Percentiles rank a stretch among this genome's conserved stretches.
Evolutionary conservation across 2,329 filamentous ascomycete species (phyloP).

Genomic region (Ophiosphaerella korrae): DNA sequence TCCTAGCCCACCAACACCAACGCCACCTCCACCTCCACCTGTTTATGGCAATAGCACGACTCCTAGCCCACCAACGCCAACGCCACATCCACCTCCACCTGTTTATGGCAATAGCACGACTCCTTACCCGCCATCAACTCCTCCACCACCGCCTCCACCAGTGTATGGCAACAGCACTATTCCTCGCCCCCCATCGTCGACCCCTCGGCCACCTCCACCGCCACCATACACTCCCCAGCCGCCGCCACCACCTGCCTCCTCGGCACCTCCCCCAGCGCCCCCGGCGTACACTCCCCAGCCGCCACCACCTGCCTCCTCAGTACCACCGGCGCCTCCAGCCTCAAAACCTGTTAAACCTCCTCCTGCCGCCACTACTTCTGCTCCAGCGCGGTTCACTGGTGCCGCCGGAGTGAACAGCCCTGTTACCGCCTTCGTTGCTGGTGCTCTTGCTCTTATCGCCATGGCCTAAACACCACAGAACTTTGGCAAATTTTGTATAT

Average conservation of each 20-base stretch:
- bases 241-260: slow-evolving; percentile 2
- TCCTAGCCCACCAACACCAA: not conserved
- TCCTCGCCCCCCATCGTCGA: not conserved
- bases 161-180: not conserved
- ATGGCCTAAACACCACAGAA: slow-evolving; percentile 17
- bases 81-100: not conserved
- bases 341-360: slow-evolving; percentile 8
- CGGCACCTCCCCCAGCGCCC: slow-evolving; percentile 7
- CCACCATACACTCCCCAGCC: slow-evolving; percentile 6
- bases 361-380: slow-evolving; percentile 13
- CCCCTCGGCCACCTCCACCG: not conserved
- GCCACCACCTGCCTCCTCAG: slow-evolving; percentile 2
- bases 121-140: not conserved
- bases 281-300: slow-evolving; percentile 1
- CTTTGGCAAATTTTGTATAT: not conserved
- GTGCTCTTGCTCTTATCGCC: slow-evolving; percentile 26
- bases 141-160: not conserved
- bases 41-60: slow-evolving; percentile 4
- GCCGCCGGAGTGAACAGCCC: slow-evolving; percentile 31
- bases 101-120: slow-evolving; percentile 3
- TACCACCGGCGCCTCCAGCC: not conserved
- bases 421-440: slow-evolving; percentile 28
- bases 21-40: slow-evolving; percentile 1
- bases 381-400: slow-evolving; percentile 29
- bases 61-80: not conserved